Evolutionary conservation across 2,329 filamentous ascomycete species (phyloP).

Genomic region (Neoscytalidium dimidiatum): DNA sequence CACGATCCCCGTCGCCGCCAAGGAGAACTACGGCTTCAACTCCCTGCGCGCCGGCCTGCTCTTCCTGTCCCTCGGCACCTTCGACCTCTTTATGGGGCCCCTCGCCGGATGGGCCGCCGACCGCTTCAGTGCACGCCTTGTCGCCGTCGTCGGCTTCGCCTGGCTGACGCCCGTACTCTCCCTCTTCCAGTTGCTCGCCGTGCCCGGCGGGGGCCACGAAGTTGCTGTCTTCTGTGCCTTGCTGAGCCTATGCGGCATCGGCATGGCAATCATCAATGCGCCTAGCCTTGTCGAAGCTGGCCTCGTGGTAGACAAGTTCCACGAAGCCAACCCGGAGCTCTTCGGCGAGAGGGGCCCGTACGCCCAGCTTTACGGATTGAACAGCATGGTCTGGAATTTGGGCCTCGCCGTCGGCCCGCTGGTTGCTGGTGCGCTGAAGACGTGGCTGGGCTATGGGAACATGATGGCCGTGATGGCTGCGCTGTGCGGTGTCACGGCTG

Average conservation of each 20-base stretch:
- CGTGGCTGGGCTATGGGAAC: constrained; percentile 58
- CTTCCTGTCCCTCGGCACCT: constrained; percentile 48
- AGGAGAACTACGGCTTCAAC: constrained; percentile 46
- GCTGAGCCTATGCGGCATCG: constrained; percentile 52
- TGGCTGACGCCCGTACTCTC: constrained; percentile 40
- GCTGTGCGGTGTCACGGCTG: constrained; percentile 47
- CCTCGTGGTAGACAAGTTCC: constrained; percentile 56
- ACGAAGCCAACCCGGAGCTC: constrained; percentile 55
- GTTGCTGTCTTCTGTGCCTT: constrained; percentile 50
- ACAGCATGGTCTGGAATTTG: constrained; percentile 62
- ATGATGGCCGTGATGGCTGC: constrained; percentile 57
- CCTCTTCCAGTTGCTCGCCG: background rate
- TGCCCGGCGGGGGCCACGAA: constrained; percentile 29
- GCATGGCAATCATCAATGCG: constrained; percentile 56
- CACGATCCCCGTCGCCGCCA: constrained; percentile 48
- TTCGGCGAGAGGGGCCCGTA: constrained; percentile 62
- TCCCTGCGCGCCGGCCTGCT: constrained; percentile 47
- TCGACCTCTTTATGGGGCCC: constrained; percentile 49
- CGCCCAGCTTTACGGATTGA: constrained; percentile 66
- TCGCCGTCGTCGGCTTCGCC: constrained; percentile 47
- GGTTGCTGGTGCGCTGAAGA: constrained; percentile 54
- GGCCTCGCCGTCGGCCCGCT: constrained; percentile 64
- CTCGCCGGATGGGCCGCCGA: constrained; percentile 52
- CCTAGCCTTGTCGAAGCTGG: constrained; percentile 60
- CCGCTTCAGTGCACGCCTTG: constrained; percentile 45